Conservation (phyloP, 192 early-diverging fungal species). For the Fimicolochytrium jonesii region DNA sequence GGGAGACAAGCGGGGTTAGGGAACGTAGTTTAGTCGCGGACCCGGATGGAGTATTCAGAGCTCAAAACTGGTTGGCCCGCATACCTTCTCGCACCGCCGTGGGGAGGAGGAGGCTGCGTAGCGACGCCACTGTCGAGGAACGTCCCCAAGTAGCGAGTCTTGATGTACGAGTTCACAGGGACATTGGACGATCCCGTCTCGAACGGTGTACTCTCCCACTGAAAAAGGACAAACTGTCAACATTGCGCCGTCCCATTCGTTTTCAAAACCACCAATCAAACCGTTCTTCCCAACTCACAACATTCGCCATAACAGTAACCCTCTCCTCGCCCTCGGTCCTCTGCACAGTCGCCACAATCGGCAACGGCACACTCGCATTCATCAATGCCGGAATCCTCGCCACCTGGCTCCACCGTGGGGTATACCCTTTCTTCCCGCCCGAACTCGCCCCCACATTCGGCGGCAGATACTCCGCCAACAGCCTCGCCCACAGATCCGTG, state of each 20-base stretch:
- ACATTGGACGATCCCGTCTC: conserved; percentile 17
- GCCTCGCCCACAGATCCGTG: conserved; percentile 21
- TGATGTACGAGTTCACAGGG: conserved; percentile 12
- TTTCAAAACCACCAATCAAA: no score
- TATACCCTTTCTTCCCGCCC: background rate
- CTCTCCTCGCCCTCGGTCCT: conserved; percentile 5
- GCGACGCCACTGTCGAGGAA: conserved; percentile 3
- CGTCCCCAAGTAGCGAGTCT: conserved; percentile 22
- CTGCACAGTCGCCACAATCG: background rate
- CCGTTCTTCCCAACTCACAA: no score
- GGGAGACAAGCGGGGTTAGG: no score
- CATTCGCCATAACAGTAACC: conserved; percentile 10
- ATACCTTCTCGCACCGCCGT: no score
- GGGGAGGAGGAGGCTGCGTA: no score
- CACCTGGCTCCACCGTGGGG: conserved; percentile 2
- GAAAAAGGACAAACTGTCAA: background rate
- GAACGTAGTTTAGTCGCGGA: no score
- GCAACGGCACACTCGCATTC: conserved; percentile 1
- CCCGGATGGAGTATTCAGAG: no score
- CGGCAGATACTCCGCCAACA: conserved; percentile 9
- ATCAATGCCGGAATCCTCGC: background rate
- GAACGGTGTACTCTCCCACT: conserved; percentile 23
- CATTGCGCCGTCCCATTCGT: no score
- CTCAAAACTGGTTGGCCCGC: no score
- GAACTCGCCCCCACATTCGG: background rate